Evolutionary conservation across 1,284 basidiomycete genomes (phyloP).

Genomic region (Ceratobasidium sp.): DNA sequence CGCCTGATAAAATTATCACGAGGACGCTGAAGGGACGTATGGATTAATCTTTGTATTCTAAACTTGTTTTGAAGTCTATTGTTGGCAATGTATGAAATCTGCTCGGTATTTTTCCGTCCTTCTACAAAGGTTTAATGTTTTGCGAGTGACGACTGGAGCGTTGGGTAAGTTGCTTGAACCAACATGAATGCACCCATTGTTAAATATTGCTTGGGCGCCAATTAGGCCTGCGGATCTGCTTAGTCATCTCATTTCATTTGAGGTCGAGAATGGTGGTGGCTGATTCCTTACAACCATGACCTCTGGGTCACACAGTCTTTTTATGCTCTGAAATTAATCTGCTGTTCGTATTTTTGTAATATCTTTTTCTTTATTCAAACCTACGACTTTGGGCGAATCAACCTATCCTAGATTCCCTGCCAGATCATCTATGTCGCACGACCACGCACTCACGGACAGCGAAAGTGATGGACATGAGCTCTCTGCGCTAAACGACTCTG

Average conservation of each 20-base stretch:
- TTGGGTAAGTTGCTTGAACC: not conserved
- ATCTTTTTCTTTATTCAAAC: constrained; percentile 11
- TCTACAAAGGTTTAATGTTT: not conserved
- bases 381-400: not conserved
- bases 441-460: constrained; percentile 27
- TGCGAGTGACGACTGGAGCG: not conserved
- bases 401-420: not conserved
- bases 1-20: constrained; percentile 87
- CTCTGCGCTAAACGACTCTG: not conserved
- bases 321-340: constrained; percentile 7
- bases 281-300: too few relatives aligned
- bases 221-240: not conserved
- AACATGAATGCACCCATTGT: not conserved
- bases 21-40: constrained; percentile 90
- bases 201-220: not conserved
- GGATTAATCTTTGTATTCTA: constrained; percentile 71
- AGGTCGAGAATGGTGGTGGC: not conserved
- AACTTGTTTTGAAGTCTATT: constrained; percentile 6
- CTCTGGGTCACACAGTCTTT: constrained; percentile 4
- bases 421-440: constrained; percentile 27
- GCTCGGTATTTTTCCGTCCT: not conserved
- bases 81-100: not conserved
- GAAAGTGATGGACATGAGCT: constrained; percentile 18
- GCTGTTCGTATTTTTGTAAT: not conserved
- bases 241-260: constrained; percentile 6